Percentiles rank a stretch among this genome's conserved stretches.
These are phyloP conservation scores for Penicillium palitans DNA, from an alignment of 2,329 filamentous ascomycete species.

Conservation along the genomic window DNA sequence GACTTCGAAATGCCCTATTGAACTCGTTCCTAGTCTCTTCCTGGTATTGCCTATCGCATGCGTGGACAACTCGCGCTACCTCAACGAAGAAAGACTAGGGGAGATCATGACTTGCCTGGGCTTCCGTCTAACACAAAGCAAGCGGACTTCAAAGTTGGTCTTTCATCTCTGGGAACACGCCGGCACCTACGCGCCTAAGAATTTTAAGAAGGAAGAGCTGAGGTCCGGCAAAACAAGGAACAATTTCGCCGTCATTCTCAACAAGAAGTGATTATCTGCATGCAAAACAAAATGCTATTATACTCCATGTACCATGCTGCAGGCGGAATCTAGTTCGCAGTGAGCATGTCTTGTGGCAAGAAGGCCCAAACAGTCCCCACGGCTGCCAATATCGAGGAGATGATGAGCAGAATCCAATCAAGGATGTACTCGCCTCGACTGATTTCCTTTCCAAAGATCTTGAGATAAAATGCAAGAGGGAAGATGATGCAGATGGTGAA, in stretches of 20 bases:
- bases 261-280: slow-evolving; percentile 20
- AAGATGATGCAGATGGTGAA: slow-evolving; percentile 94
- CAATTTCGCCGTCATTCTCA: slow-evolving; percentile 81
- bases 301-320: background rate
- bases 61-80: slow-evolving; percentile 85
- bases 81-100: slow-evolving; percentile 68
- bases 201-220: slow-evolving; percentile 72
- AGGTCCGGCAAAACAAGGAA: slow-evolving; percentile 76
- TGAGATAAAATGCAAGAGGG: slow-evolving; percentile 84
- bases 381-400: slow-evolving; percentile 69
- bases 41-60: slow-evolving; percentile 87
- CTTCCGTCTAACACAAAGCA: slow-evolving; percentile 65
- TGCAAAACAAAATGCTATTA: background rate
- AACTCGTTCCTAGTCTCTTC: slow-evolving; percentile 64
- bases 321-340: slow-evolving; percentile 39
- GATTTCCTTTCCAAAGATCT: slow-evolving; percentile 78
- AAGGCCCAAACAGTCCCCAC: slow-evolving; percentile 87
- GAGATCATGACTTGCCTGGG: slow-evolving; percentile 77
- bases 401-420: slow-evolving; percentile 67
- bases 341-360: slow-evolving; percentile 73
- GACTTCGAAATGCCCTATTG: slow-evolving; percentile 32
- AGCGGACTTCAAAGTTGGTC: slow-evolving; percentile 77
- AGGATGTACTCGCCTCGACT: slow-evolving; percentile 61
- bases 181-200: slow-evolving; percentile 28
- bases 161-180: slow-evolving; percentile 80